Conservation (phyloP, 2,329 filamentous ascomycete species). For the Tricladium varicosporioides region DNA sequence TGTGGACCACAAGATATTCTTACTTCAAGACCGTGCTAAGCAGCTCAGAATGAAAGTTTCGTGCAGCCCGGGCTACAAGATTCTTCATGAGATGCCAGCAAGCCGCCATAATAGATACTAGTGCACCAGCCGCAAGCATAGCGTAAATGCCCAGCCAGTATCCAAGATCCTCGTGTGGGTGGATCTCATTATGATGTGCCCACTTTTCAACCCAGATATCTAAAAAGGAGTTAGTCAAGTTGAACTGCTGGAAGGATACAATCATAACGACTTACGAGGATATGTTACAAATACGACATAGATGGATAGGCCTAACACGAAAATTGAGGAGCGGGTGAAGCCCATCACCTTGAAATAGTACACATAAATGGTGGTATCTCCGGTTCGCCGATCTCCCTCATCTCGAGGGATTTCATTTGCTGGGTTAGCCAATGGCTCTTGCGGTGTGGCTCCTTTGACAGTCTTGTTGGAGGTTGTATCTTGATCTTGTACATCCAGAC, state of each 20-base stretch:
- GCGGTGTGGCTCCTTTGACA: not conserved
- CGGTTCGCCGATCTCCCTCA: constrained; percentile 14
- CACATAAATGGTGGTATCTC: constrained; percentile 26
- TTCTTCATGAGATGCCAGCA: constrained; percentile 3
- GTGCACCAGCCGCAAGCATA: constrained; percentile 2
- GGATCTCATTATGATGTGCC: not conserved
- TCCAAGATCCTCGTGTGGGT: not conserved
- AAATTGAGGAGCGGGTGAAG: constrained; percentile 8
- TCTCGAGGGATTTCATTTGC: not conserved
- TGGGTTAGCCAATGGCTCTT: not conserved
- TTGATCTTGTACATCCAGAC: not conserved
- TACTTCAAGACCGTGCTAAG: constrained; percentile 41
- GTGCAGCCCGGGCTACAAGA: not conserved
- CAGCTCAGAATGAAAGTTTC: constrained; percentile 45
- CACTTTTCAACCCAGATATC: constrained; percentile 39
- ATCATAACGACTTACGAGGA: not conserved
- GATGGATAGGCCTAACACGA: not conserved
- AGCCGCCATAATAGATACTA: constrained; percentile 6
- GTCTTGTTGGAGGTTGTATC: not conserved
- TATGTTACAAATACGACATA: not conserved
- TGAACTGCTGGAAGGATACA: not conserved
- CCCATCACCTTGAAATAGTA: constrained; percentile 25
- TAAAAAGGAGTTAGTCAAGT: constrained; percentile 8
- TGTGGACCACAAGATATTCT: not conserved
- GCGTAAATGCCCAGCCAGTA: constrained; percentile 28